phyloP scores from a whole-genome alignment of 768 basidiomycete genomes.

The Amanita brunnescens region DNA sequence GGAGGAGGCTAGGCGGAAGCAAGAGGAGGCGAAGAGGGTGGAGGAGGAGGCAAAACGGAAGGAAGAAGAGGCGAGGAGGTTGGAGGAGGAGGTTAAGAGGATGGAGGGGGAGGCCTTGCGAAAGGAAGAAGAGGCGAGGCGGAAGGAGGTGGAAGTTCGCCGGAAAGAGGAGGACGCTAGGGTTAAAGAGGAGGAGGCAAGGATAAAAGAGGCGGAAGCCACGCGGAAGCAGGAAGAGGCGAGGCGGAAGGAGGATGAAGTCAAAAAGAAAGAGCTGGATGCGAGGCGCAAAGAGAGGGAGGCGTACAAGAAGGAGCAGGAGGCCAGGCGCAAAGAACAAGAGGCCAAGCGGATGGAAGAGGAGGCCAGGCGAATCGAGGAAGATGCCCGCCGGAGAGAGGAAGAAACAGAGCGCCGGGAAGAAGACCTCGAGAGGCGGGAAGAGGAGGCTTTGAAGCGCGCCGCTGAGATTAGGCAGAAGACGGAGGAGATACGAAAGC shows the following conservation, averaged over 20 bases:
- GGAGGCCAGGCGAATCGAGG: slow-evolving; percentile 13
- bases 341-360: slow-evolving; percentile 8
- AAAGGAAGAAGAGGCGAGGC: slow-evolving; percentile 19
- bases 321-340: slow-evolving; percentile 2
- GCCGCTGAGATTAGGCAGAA: slow-evolving; percentile 9
- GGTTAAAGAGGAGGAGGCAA: slow-evolving; percentile 16
- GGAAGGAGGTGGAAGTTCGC: slow-evolving; percentile 9
- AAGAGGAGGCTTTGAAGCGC: slow-evolving; percentile 7
- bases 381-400: slow-evolving; percentile 7
- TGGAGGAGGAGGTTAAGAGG: slow-evolving; percentile 11
- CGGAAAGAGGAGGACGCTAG: slow-evolving; percentile 3
- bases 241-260: slow-evolving; percentile 24
- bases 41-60: slow-evolving; percentile 16
- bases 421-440: slow-evolving; percentile 8
- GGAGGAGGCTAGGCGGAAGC: slow-evolving; percentile 18
- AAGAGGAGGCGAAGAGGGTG: slow-evolving; percentile 15
- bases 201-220: slow-evolving; percentile 21
- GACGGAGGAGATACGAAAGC: slow-evolving; percentile 14
- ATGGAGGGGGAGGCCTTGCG: slow-evolving; percentile 15
- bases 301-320: slow-evolving; percentile 16
- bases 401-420: slow-evolving; percentile 6
- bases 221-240: slow-evolving; percentile 27
- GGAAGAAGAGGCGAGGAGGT: slow-evolving; percentile 17
- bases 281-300: slow-evolving; percentile 14
- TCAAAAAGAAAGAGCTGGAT: slow-evolving; percentile 14